Evolutionary conservation across 805 yeast species (phyloP).

Genomic region (Nakazawaea anatomiae): DNA sequence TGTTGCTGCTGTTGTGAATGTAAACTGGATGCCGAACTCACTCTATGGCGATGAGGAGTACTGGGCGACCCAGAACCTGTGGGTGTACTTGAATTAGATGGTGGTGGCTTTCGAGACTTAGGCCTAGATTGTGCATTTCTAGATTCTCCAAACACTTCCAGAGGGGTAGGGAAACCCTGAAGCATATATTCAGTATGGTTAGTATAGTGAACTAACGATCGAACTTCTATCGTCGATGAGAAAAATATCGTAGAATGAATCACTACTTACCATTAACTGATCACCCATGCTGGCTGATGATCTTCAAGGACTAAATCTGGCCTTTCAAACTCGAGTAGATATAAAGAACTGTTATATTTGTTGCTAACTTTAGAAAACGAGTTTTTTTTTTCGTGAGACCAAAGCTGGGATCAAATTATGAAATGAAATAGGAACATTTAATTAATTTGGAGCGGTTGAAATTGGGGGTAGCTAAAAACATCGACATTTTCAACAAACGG

Average conservation of each 20-base stretch:
- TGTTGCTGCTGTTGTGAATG: background rate
- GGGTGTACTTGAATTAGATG: slow-evolving; percentile 6
- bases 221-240: background rate
- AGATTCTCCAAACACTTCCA: slow-evolving; percentile 13
- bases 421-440: no score
- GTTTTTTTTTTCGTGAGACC: no score
- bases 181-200: background rate
- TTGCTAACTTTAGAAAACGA: no score
- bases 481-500: no score
- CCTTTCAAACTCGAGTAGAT: no score
- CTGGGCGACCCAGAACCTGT: slow-evolving; percentile 14
- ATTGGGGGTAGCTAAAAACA: no score
- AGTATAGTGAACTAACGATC: background rate
- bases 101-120: slow-evolving; percentile 14
- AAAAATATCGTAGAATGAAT: background rate
- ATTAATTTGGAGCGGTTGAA: no score
- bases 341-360: no score
- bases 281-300: slow-evolving; percentile 1
- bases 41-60: slow-evolving; percentile 12
- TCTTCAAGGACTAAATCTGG: no score
- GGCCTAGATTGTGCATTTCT: slow-evolving; percentile 13
- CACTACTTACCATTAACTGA: slow-evolving; percentile 8
- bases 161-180: slow-evolving; percentile 10
- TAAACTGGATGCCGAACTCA: slow-evolving; percentile 9
- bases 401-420: no score